Evolutionary conservation across 2,329 filamentous ascomycete species (phyloP).

Genomic region (Fonsecaea nubica): DNA sequence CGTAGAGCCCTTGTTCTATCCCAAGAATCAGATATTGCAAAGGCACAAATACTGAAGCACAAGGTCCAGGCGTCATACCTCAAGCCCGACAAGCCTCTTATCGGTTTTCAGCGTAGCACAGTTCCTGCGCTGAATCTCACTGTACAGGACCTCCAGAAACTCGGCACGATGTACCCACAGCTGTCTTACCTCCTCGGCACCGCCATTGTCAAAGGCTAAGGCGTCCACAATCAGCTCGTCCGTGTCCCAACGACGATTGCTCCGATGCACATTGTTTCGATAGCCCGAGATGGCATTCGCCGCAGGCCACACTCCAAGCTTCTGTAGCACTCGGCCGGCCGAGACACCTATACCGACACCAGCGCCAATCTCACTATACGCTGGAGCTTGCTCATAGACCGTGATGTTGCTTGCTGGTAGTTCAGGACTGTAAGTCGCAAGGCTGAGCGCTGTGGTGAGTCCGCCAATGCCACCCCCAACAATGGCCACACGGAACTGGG

Average conservation of each 20-base stretch:
- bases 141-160: slow-evolving; percentile 15
- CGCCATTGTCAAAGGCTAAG: slow-evolving; percentile 8
- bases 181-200: slow-evolving; percentile 15
- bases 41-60: neutral
- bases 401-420: slow-evolving; percentile 10
- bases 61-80: slow-evolving; percentile 5
- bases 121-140: slow-evolving; percentile 6
- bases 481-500: slow-evolving; percentile 12
- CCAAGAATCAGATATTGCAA: neutral
- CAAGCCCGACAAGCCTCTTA: slow-evolving; percentile 8
- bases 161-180: slow-evolving; percentile 20
- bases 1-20: slow-evolving; percentile 7
- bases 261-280: slow-evolving; percentile 18
- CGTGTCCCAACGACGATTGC: slow-evolving; percentile 20
- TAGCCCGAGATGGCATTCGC: slow-evolving; percentile 14
- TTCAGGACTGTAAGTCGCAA: slow-evolving; percentile 11
- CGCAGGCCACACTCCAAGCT: slow-evolving; percentile 12
- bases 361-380: slow-evolving; percentile 16
- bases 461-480: slow-evolving; percentile 19
- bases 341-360: slow-evolving; percentile 16
- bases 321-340: slow-evolving; percentile 16
- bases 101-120: slow-evolving; percentile 12
- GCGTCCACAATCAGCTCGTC: slow-evolving; percentile 21
- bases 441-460: slow-evolving; percentile 13
- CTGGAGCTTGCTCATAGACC: slow-evolving; percentile 19